A percentile compares a stretch with the other conserved stretches of the same genome.
These are phyloP conservation scores for Alternaria metachromatica DNA, from an alignment of 2,329 filamentous ascomycete species.

Conservation along the genomic window DNA sequence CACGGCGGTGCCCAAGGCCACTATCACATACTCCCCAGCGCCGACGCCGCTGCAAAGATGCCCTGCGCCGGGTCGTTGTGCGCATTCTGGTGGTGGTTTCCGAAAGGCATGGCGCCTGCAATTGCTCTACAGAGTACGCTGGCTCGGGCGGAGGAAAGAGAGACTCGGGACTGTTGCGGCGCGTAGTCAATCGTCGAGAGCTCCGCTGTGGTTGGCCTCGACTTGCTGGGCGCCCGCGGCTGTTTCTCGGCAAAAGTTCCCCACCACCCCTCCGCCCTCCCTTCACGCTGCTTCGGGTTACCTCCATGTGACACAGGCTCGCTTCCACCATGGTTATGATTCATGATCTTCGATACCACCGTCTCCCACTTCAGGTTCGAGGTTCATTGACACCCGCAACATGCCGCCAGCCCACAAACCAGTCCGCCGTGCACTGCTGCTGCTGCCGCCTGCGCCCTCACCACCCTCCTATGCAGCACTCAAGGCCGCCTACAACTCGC, in stretches of 20 bases:
- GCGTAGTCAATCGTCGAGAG: slow-evolving; percentile 9
- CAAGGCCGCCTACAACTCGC: slow-evolving; percentile 53
- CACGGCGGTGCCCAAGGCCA: not conserved
- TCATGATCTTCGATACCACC: not conserved
- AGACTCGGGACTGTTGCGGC: slow-evolving; percentile 16
- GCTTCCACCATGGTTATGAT: not conserved
- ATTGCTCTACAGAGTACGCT: slow-evolving; percentile 8
- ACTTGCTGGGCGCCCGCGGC: slow-evolving; percentile 7
- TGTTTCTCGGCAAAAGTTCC: slow-evolving; percentile 16
- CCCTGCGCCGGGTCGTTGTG: slow-evolving; percentile 49
- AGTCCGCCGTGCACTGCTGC: slow-evolving; percentile 45
- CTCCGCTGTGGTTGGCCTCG: slow-evolving; percentile 11
- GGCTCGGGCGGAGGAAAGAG: not conserved
- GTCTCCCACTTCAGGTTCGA: not conserved
- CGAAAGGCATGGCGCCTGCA: slow-evolving; percentile 47
- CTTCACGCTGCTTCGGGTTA: slow-evolving; percentile 2
- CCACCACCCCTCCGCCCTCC: slow-evolving; percentile 15
- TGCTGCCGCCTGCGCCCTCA: slow-evolving; percentile 54
- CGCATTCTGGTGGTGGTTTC: slow-evolving; percentile 43
- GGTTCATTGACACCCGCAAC: slow-evolving; percentile 8
- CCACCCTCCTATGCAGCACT: slow-evolving; percentile 49
- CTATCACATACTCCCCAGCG: slow-evolving; percentile 46
- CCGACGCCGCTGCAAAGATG: slow-evolving; percentile 55
- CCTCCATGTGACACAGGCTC: not conserved
- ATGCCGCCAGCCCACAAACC: slow-evolving; percentile 36